Evolutionary conservation across 108 stramenopile species (phyloP).

Genomic region (Nitzschia sp.): DNA sequence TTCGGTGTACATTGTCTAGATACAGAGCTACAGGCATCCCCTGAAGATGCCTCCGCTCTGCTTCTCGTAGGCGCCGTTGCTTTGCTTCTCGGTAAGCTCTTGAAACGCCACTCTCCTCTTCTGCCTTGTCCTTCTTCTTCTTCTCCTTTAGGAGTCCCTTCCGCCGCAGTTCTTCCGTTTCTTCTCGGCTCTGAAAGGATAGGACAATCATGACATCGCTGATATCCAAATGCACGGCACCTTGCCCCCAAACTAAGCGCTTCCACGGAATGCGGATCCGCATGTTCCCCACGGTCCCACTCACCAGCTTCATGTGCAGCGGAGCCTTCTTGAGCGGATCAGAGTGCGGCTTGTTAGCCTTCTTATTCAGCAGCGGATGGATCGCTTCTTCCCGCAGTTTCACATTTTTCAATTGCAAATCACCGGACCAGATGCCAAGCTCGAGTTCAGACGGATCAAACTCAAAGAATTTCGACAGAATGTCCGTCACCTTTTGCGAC

Average conservation of each 20-base stretch:
- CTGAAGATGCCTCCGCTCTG: constrained; percentile 44
- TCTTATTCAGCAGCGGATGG: constrained; percentile 43
- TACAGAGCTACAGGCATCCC: constrained; percentile 39
- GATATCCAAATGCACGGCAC: constrained; percentile 43
- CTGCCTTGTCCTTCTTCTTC: constrained; percentile 7
- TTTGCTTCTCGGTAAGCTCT: constrained; percentile 47
- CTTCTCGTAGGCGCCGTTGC: constrained; percentile 46
- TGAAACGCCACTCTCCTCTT: constrained; percentile 4
- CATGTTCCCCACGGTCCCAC: constrained; percentile 50
- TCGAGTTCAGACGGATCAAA: constrained; percentile 53
- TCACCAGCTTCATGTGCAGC: constrained; percentile 46
- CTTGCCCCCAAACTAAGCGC: constrained; percentile 55
- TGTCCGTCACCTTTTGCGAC: constrained; percentile 48
- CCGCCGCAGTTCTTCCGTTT: constrained; percentile 26
- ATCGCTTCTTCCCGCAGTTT: constrained; percentile 39
- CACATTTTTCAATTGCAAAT: constrained; percentile 46
- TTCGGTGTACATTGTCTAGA: constrained; percentile 28
- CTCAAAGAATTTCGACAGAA: constrained; percentile 53
- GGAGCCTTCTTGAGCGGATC: constrained; percentile 32
- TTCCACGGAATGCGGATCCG: constrained; percentile 58
- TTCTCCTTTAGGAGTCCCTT: neutral
- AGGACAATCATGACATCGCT: constrained; percentile 47
- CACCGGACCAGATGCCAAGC: constrained; percentile 60
- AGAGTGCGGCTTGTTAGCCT: constrained; percentile 20
- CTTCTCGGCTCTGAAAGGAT: constrained; percentile 41